A percentile compares a stretch with the other conserved stretches of the same genome.
Evolutionary conservation across 495 filamentous ascomycete genomes (phyloP).

Genomic region (Hyaloscypha finlandica): DNA sequence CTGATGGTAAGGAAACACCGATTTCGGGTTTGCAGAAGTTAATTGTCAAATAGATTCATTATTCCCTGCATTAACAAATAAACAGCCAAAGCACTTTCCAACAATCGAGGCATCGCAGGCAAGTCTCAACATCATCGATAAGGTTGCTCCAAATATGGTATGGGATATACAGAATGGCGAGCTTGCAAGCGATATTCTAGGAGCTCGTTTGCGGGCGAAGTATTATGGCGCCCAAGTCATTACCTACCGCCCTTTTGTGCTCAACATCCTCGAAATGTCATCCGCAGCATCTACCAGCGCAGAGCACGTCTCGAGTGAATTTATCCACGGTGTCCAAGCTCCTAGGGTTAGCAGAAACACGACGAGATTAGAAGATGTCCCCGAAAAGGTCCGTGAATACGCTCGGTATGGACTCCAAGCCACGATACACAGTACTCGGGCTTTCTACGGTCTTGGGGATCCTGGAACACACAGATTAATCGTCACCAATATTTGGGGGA

Average conservation of each 20-base stretch:
- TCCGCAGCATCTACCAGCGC: not conserved
- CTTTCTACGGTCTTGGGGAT: constrained; percentile 71
- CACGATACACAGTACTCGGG: constrained; percentile 80
- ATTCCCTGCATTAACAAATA: constrained; percentile 10
- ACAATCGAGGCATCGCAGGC: constrained; percentile 53
- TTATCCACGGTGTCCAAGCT: constrained; percentile 36
- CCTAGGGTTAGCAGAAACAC: constrained; percentile 29
- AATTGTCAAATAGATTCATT: constrained; percentile 11
- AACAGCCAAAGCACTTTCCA: constrained; percentile 16
- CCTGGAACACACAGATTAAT: constrained; percentile 63
- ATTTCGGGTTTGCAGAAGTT: not conserved
- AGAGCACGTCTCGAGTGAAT: constrained; percentile 20
- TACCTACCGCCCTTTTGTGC: constrained; percentile 82
- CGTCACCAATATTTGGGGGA: constrained; percentile 93
- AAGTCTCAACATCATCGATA: constrained; percentile 44
- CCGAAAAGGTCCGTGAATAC: constrained; percentile 53
- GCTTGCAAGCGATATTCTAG: constrained; percentile 75
- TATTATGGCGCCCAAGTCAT: constrained; percentile 93
- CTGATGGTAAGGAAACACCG: constrained; percentile 30
- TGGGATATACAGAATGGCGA: constrained; percentile 67
- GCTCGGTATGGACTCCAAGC: constrained; percentile 64
- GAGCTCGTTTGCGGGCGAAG: constrained; percentile 85
- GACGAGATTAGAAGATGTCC: constrained; percentile 36
- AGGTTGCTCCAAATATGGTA: constrained; percentile 44
- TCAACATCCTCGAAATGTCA: constrained; percentile 56